Evolutionary conservation across 345 rosid genomes (phyloP).

Genomic region (Erucastrum elatum): DNA sequence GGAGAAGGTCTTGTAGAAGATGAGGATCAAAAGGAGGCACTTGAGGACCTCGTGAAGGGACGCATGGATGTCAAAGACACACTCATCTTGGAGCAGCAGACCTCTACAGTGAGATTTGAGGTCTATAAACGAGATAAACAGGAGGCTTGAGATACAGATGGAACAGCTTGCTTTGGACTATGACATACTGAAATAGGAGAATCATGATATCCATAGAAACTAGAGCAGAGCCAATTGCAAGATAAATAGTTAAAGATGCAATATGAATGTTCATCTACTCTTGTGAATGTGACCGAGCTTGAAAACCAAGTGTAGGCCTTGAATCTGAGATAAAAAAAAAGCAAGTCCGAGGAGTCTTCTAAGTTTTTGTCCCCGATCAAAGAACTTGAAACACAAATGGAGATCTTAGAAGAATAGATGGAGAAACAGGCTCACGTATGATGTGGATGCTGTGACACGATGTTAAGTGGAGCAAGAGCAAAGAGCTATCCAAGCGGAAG

Average conservation of each 20-base stretch:
- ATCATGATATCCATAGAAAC: constrained; percentile 65
- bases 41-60: constrained; percentile 79
- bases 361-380: constrained; percentile 39
- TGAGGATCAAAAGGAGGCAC: constrained; percentile 60
- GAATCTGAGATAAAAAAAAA: constrained; percentile 49
- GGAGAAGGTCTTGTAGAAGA: too few relatives aligned
- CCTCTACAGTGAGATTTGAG: constrained; percentile 68
- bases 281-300: constrained; percentile 51
- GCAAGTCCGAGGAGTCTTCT: constrained; percentile 45
- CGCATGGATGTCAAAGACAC: constrained; percentile 57
- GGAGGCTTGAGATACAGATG: constrained; percentile 82
- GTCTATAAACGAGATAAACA: constrained; percentile 75
- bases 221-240: constrained; percentile 85
- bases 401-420: constrained; percentile 49
- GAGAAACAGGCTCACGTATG: constrained; percentile 59
- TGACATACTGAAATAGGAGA: constrained; percentile 89
- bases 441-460: constrained; percentile 55
- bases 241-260: constrained; percentile 65
- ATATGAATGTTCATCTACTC: constrained; percentile 58
- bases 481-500: constrained; percentile 79
- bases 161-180: constrained; percentile 96
- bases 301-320: constrained; percentile 50
- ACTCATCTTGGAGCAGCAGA: constrained; percentile 63
- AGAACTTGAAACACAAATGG: constrained; percentile 52
- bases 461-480: constrained; percentile 76